A percentile compares a stretch with the other conserved stretches of the same genome.
These are phyloP conservation scores for Fragaria iinumae DNA, from an alignment of 306 rosid genomes.

Conservation along the genomic window DNA sequence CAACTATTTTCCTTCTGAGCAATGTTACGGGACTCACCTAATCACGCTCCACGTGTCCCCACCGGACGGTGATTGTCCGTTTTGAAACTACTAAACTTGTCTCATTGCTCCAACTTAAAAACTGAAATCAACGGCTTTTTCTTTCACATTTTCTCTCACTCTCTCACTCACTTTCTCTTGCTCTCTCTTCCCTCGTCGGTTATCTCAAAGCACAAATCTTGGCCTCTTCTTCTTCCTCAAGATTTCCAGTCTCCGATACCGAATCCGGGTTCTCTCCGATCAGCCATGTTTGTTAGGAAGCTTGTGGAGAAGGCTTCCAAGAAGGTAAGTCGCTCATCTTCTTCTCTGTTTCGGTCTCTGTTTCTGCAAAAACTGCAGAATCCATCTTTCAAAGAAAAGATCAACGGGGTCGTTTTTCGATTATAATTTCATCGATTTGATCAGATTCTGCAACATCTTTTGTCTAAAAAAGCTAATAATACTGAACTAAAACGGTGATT, in stretches of 20 bases:
- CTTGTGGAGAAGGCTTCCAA: constrained; percentile 85
- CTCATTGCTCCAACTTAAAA: constrained; percentile 14
- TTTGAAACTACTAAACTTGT: constrained; percentile 32
- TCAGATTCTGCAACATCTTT: neutral
- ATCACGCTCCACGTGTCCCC: constrained; percentile 42
- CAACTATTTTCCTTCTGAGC: constrained; percentile 18
- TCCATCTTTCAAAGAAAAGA: neutral
- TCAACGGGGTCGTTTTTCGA: neutral
- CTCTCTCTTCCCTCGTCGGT: constrained; percentile 30
- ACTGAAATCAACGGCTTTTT: constrained; percentile 43
- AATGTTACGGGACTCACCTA: neutral
- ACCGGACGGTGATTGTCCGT: constrained; percentile 20
- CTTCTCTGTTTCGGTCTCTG: neutral
- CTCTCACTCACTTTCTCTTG: neutral
- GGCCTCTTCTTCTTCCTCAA: neutral
- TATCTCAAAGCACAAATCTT: constrained; percentile 47
- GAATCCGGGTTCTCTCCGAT: neutral
- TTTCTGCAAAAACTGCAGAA: neutral
- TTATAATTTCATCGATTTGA: neutral
- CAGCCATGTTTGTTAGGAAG: constrained; percentile 68
- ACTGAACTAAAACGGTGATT: neutral
- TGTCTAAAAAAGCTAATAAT: neutral
- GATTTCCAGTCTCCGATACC: neutral
- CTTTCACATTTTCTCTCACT: constrained; percentile 7
- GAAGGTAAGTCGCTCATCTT: constrained; percentile 43